Evolutionary conservation across 2,329 filamentous ascomycete species (phyloP).

Genomic region (Aspergillus ochraceus): DNA sequence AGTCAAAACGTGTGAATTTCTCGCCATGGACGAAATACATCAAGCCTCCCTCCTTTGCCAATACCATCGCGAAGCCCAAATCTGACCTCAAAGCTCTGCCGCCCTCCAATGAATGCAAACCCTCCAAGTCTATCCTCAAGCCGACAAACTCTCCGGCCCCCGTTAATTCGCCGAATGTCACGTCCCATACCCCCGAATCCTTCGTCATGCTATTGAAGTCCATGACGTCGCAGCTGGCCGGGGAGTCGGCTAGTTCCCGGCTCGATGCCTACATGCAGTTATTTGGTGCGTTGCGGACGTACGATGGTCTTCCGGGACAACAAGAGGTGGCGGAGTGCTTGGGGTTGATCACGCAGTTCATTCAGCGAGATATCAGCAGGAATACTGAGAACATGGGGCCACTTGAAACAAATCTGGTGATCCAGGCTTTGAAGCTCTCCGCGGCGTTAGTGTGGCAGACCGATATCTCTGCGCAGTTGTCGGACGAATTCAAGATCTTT

Average conservation of each 20-base stretch:
- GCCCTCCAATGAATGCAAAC: slow-evolving; percentile 53
- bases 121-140: slow-evolving; percentile 81
- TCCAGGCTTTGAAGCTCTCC: slow-evolving; percentile 75
- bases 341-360: slow-evolving; percentile 74
- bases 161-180: slow-evolving; percentile 45
- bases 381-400: slow-evolving; percentile 56
- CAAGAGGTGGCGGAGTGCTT: slow-evolving; percentile 75
- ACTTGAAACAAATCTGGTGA: slow-evolving; percentile 68
- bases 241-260: slow-evolving; percentile 68
- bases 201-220: slow-evolving; percentile 83
- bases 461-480: slow-evolving; percentile 67
- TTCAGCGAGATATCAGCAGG: slow-evolving; percentile 74
- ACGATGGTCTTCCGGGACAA: slow-evolving; percentile 76
- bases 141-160: slow-evolving; percentile 47
- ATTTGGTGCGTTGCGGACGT: slow-evolving; percentile 72
- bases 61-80: slow-evolving; percentile 32
- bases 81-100: slow-evolving; percentile 50
- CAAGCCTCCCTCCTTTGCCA: slow-evolving; percentile 43
- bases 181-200: slow-evolving; percentile 54
- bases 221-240: slow-evolving; percentile 75
- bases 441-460: slow-evolving; percentile 74
- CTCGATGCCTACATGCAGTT: slow-evolving; percentile 86
- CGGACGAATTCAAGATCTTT: slow-evolving; percentile 76
- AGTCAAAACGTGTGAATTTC: slow-evolving; percentile 62
- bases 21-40: slow-evolving; percentile 59